A percentile compares a stretch with the other conserved stretches of the same genome.
Evolutionary conservation across 1,139 yeast species (phyloP).

Genomic region (Kodamaea arcana): DNA sequence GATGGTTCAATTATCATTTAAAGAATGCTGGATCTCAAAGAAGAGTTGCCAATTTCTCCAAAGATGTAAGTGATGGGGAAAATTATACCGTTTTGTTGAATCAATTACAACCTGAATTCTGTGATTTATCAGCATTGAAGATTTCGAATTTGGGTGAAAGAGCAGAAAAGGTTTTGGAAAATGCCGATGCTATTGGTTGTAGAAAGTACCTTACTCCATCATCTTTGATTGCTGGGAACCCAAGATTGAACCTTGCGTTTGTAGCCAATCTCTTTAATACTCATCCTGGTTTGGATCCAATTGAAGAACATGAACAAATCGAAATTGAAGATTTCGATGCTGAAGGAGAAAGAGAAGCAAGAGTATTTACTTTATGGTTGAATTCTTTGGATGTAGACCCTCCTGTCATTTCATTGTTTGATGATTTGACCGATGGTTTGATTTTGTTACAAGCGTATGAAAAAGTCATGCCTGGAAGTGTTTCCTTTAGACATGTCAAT

Average conservation of each 20-base stretch:
- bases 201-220: conserved; percentile 94
- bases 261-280: conserved; percentile 96
- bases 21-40: conserved; percentile 91
- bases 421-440: conserved; percentile 92
- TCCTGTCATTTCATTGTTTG: conserved; percentile 84
- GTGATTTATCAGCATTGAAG: conserved; percentile 79
- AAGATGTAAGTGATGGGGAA: conserved; percentile 92
- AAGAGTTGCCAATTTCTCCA: conserved; percentile 78
- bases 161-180: conserved; percentile 79
- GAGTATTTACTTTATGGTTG: conserved; percentile 96
- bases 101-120: conserved; percentile 80
- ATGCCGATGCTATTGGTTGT: conserved; percentile 88
- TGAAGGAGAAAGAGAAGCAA: conserved; percentile 98
- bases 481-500: conserved; percentile 75
- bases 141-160: conserved; percentile 67
- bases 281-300: conserved; percentile 93
- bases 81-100: conserved; percentile 84
- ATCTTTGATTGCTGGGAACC: conserved; percentile 92
- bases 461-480: conserved; percentile 91
- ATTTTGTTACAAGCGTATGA: conserved; percentile 89
- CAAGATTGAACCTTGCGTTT: conserved; percentile 91
- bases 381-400: conserved; percentile 96
- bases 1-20: conserved; percentile 97
- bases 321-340: conserved; percentile 96
- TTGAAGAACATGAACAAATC: conserved; percentile 84